Percentiles rank a stretch among this genome's conserved stretches.
Conservation (phyloP, 169 alveolate species). For the Plasmodium inui region DNA sequence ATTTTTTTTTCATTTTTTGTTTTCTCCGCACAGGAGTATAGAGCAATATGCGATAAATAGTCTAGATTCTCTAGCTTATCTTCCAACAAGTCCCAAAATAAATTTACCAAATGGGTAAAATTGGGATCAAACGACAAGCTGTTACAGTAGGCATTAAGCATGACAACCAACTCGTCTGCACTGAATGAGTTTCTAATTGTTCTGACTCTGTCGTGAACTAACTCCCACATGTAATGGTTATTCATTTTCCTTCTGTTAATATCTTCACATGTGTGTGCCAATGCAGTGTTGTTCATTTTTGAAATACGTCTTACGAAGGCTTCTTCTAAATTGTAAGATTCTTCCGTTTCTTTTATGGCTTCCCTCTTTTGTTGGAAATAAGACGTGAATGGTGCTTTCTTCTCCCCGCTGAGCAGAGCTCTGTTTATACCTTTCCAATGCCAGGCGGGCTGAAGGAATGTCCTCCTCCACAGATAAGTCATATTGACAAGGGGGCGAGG, state of each 20-base stretch:
- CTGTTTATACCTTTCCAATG: not conserved
- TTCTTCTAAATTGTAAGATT: conserved; percentile 46
- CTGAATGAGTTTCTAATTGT: conserved; percentile 42
- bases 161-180: conserved; percentile 26
- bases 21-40: conserved; percentile 72
- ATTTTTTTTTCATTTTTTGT: conserved; percentile 31
- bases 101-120: conserved; percentile 4
- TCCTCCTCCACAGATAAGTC: not conserved
- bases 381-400: not conserved
- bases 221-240: conserved; percentile 40
- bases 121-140: conserved; percentile 52
- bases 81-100: conserved; percentile 57
- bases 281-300: conserved; percentile 66
- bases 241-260: conserved; percentile 50
- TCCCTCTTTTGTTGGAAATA: not conserved
- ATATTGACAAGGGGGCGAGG: not conserved
- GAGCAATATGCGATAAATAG: conserved; percentile 32
- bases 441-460: not conserved
- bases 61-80: conserved; percentile 13
- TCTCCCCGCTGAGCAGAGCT: not conserved
- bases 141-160: conserved; percentile 66
- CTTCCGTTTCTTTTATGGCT: conserved; percentile 33
- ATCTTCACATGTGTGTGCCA: conserved; percentile 54
- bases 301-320: conserved; percentile 29
- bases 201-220: conserved; percentile 38